Evolutionary conservation across 2,329 filamentous ascomycete species (phyloP).

Genomic region (Ceratocystis eucalypticola): DNA sequence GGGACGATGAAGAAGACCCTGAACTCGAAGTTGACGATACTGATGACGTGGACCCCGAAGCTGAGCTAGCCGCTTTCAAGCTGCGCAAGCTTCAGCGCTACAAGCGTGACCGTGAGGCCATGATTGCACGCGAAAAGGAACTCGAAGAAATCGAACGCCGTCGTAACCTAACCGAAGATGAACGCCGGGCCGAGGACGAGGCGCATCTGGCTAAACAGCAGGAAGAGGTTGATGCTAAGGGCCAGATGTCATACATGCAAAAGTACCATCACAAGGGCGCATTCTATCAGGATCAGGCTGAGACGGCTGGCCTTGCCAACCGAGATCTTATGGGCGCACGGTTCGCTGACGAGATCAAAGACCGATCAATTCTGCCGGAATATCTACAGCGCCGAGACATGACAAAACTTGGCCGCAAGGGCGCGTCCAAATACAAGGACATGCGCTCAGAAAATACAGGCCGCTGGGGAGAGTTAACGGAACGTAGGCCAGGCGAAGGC

Average conservation of each 20-base stretch:
- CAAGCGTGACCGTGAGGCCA: slow-evolving; percentile 70
- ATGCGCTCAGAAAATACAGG: slow-evolving; percentile 84
- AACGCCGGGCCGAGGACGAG: slow-evolving; percentile 73
- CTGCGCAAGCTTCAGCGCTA: slow-evolving; percentile 80
- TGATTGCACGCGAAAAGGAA: slow-evolving; percentile 73
- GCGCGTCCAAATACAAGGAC: slow-evolving; percentile 79
- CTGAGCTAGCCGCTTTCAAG: slow-evolving; percentile 86
- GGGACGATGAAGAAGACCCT: slow-evolving; percentile 62
- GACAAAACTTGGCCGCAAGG: slow-evolving; percentile 87
- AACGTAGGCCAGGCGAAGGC: slow-evolving; percentile 32
- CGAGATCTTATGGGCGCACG: slow-evolving; percentile 75
- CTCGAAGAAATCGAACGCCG: slow-evolving; percentile 79
- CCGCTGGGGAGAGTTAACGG: slow-evolving; percentile 55
- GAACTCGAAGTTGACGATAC: slow-evolving; percentile 74
- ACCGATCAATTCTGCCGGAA: slow-evolving; percentile 73
- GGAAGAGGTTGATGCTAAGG: slow-evolving; percentile 62
- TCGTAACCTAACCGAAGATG: slow-evolving; percentile 71
- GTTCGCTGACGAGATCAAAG: slow-evolving; percentile 70
- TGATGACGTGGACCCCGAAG: slow-evolving; percentile 73
- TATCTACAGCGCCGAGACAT: slow-evolving; percentile 88
- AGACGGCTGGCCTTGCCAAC: slow-evolving; percentile 59
- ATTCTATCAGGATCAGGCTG: slow-evolving; percentile 76
- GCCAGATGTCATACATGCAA: slow-evolving; percentile 82
- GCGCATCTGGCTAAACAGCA: slow-evolving; percentile 64
- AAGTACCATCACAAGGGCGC: slow-evolving; percentile 95